These are phyloP conservation scores for Geranomyces michiganensis DNA, from an alignment of 192 early-diverging fungal species.

Conservation along the genomic window DNA sequence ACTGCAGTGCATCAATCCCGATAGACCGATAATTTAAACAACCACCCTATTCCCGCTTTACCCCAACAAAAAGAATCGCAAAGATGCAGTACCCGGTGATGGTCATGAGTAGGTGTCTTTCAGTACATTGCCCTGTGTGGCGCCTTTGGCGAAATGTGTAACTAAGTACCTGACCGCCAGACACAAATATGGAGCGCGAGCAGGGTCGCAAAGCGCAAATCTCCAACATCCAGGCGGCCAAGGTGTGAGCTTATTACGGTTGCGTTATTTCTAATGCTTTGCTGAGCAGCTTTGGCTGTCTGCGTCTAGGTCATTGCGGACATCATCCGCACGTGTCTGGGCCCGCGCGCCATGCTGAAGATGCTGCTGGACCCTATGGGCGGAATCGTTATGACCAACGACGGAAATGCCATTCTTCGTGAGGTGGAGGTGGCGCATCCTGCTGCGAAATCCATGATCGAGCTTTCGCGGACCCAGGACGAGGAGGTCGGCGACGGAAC, in stretches of 20 bases:
- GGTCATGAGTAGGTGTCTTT: conserved; percentile 34
- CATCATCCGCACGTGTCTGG: conserved; percentile 97
- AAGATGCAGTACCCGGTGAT: conserved; percentile 36
- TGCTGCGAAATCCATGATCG: conserved; percentile 99
- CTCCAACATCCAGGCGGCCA: conserved; percentile 97
- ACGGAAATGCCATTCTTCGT: conserved; percentile 97
- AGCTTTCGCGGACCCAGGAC: conserved; percentile 98
- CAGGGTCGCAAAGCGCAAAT: conserved; percentile 94
- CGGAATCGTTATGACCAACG: conserved; percentile 97
- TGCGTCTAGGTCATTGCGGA: conserved; percentile 85
- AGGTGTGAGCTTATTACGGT: conserved; percentile 71
- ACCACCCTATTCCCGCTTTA: too few species aligned
- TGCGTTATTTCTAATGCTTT: too few species aligned
- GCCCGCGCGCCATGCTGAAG: conserved; percentile 98
- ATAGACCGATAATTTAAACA: too few species aligned
- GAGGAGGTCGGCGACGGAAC: conserved; percentile 99
- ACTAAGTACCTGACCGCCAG: not conserved
- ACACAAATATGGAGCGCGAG: conserved; percentile 80
- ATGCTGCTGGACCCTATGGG: conserved; percentile 99
- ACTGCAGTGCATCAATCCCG: too few species aligned
- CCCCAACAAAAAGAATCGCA: too few species aligned
- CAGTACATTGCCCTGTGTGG: not conserved
- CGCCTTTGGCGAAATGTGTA: not conserved
- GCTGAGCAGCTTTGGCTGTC: not conserved
- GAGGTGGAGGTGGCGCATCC: conserved; percentile 99